These are phyloP conservation scores for Aureobasidium vineae DNA, from an alignment of 2,329 filamentous ascomycete species.

Conservation along the genomic window DNA sequence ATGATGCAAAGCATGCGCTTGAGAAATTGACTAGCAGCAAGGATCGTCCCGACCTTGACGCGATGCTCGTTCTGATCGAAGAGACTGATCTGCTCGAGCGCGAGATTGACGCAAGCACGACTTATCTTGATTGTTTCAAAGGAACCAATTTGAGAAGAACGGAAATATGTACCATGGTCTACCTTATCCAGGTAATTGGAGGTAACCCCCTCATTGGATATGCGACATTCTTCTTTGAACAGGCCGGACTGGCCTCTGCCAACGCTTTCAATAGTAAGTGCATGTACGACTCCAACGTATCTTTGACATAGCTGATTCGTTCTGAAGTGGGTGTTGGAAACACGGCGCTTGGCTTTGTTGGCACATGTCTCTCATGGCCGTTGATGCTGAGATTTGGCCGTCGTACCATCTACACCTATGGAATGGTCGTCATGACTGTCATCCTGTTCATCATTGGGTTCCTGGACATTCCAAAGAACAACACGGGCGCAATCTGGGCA, in stretches of 20 bases:
- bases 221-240: slow-evolving; percentile 39
- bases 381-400: slow-evolving; percentile 42
- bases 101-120: neutral
- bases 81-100: neutral
- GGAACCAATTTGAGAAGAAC: slow-evolving; percentile 40
- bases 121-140: slow-evolving; percentile 27
- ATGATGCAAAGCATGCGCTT: neutral
- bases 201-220: slow-evolving; percentile 37
- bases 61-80: neutral
- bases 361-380: slow-evolving; percentile 45
- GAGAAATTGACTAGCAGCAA: neutral
- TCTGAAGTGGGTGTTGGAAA: neutral
- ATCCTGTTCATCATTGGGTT: slow-evolving; percentile 43
- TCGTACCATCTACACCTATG: slow-evolving; percentile 43
- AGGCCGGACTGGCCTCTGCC: slow-evolving; percentile 37
- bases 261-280: neutral
- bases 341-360: slow-evolving; percentile 44
- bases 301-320: neutral
- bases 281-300: neutral
- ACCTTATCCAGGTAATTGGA: slow-evolving; percentile 34
- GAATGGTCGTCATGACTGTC: slow-evolving; percentile 26
- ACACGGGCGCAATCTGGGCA: slow-evolving; percentile 38
- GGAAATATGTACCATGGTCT: neutral
- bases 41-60: neutral
- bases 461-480: slow-evolving; percentile 36